These are phyloP conservation scores for Suillus ampliporus DNA, from an alignment of 768 basidiomycete genomes.

Conservation along the genomic window DNA sequence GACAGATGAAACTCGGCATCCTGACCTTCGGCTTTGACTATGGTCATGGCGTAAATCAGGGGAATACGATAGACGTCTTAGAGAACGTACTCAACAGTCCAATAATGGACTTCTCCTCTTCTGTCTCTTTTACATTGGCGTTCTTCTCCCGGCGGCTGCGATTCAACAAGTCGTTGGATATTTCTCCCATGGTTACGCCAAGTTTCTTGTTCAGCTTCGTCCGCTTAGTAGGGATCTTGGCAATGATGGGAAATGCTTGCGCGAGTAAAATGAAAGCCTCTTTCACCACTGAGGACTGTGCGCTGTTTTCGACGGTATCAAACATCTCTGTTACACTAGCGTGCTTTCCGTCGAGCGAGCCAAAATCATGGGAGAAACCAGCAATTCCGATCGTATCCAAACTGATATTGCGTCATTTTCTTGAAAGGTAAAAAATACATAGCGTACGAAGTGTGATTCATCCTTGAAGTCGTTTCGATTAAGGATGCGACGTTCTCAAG, in stretches of 20 bases:
- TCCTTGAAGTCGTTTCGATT: slow-evolving; percentile 31
- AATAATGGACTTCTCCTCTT: slow-evolving; percentile 44
- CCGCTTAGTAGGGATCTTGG: slow-evolving; percentile 39
- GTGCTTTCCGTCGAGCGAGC: slow-evolving; percentile 50
- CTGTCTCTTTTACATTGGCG: slow-evolving; percentile 22
- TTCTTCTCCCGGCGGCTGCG: slow-evolving; percentile 39
- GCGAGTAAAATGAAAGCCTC: slow-evolving; percentile 43
- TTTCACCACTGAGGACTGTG: slow-evolving; percentile 32
- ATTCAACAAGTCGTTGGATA: slow-evolving; percentile 45
- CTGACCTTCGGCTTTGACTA: slow-evolving; percentile 42
- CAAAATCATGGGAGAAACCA: slow-evolving; percentile 62
- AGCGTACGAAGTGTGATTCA: slow-evolving; percentile 51
- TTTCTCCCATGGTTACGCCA: slow-evolving; percentile 40
- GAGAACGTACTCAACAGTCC: slow-evolving; percentile 40
- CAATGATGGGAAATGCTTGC: slow-evolving; percentile 41
- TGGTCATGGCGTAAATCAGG: slow-evolving; percentile 16
- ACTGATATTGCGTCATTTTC: slow-evolving; percentile 28
- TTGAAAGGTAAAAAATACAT: neutral
- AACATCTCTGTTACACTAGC: slow-evolving; percentile 47
- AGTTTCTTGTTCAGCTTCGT: slow-evolving; percentile 37
- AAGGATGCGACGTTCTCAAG: neutral
- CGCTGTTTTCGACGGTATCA: slow-evolving; percentile 37
- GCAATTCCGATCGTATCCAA: slow-evolving; percentile 62
- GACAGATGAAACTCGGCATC: slow-evolving; percentile 29
- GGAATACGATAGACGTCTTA: neutral